These are phyloP conservation scores for Nakataea oryzae DNA, from an alignment of 2,329 filamentous ascomycete species.

Conservation along the genomic window DNA sequence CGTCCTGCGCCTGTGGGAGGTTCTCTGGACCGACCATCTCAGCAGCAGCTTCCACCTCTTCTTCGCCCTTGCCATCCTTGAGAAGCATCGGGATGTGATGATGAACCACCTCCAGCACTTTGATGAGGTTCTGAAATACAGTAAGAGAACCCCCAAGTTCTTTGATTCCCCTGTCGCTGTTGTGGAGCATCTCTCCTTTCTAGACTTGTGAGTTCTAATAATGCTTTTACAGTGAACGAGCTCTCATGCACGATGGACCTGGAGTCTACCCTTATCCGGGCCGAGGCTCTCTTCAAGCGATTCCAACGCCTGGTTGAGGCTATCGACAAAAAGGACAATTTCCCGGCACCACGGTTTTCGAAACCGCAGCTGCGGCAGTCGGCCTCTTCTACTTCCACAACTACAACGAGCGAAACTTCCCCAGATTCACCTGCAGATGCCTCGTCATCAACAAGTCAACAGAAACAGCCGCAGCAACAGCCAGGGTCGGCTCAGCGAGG, in stretches of 20 bases:
- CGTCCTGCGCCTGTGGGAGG: conserved; percentile 82
- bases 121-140: conserved; percentile 94
- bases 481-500: not conserved
- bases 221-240: conserved; percentile 63
- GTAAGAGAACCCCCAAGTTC: conserved; percentile 38
- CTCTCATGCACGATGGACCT: conserved; percentile 89
- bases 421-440: not conserved
- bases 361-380: not conserved
- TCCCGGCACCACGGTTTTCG: conserved; percentile 48
- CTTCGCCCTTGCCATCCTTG: conserved; percentile 82
- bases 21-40: conserved; percentile 85
- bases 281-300: conserved; percentile 77
- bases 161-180: not conserved
- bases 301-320: conserved; percentile 85
- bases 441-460: not conserved
- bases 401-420: conserved; percentile 4
- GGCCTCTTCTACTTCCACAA: conserved; percentile 9
- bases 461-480: conserved; percentile 6
- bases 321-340: conserved; percentile 83
- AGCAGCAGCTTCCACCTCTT: conserved; percentile 91
- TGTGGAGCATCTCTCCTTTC: not conserved
- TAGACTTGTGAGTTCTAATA: conserved; percentile 6
- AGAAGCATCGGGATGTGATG: conserved; percentile 93
- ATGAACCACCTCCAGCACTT: conserved; percentile 91
- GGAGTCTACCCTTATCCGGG: conserved; percentile 72